Evolutionary conservation across 2,329 filamentous ascomycete genomes (phyloP), one percentile per base, ranked within the genome.

Genomic region (Zalaria sp.): DNA sequence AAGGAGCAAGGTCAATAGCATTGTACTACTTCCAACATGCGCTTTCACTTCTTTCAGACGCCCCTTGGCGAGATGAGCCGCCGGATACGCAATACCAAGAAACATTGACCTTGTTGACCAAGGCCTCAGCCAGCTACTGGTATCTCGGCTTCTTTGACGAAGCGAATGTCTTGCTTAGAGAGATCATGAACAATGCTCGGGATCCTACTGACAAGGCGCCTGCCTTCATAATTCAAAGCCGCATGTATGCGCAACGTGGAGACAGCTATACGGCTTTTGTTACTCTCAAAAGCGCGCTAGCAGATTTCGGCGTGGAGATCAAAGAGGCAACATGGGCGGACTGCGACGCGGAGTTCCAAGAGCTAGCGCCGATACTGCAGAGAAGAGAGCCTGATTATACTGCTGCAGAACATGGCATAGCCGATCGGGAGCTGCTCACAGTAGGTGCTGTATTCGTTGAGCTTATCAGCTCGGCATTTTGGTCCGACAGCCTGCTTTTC

Each of bases 41-140:
- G 38, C 71, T 94, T 37, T 69, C 71, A 6, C 69, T 96, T n/a
- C 68, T 96, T 9, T 87, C 93, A 55, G 68, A 80, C 5, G 66
- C 83, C 41, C 79, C 83, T 1, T 96, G 89, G 89, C 68, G 75
- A 35, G 38, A 45, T 5, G 69, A 67, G 5, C 60, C 65, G 9
- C 70, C 75, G 4, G 89, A 95, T 56, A 80, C 83, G 0, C 81
- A 77, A 37, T 94, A 94, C 52, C 79, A 86, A 7, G 89, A 96
- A 62, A 93, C 87, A 0, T 69, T 93, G 47, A 78, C 81, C 47
- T 68, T 93, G 2, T 79, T 85, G 57, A 77, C 87, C 4, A 77
- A 83, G 41, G 77, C 84, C 4, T 83, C 87, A 3, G 87, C 94
- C 57, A 86, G 84, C 56, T 81, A 84, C 51, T 77, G 87, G 53